A percentile compares a stretch with the other conserved stretches of the same genome.
Conservation (phyloP, 129 eudicot genomes). For the Kitagawia praeruptora region DNA sequence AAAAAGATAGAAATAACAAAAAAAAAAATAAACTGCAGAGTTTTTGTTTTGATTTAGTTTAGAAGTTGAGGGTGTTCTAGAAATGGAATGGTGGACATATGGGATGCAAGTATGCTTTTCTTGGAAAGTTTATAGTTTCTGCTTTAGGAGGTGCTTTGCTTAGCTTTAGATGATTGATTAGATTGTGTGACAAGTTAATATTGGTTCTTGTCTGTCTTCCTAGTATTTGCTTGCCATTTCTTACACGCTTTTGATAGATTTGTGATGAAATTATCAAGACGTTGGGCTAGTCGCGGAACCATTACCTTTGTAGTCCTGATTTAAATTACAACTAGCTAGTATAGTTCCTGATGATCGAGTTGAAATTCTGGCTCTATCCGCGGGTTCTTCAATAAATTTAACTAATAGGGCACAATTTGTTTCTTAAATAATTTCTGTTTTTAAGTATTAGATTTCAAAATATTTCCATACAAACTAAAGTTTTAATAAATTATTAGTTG, state of each 20-base stretch:
- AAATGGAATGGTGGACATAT: neutral
- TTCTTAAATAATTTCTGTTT: too few relatives aligned
- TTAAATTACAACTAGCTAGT: neutral
- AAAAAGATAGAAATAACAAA: neutral
- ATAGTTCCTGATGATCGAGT: neutral
- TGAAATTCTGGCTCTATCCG: too few relatives aligned
- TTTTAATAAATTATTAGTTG: too few relatives aligned
- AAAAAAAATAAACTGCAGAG: neutral
- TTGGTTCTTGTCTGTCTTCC: slow-evolving; percentile 6
- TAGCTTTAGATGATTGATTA: slow-evolving; percentile 1
- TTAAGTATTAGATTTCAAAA: too few relatives aligned
- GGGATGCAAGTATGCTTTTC: neutral
- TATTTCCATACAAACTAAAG: too few relatives aligned
- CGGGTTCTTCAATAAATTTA: too few relatives aligned
- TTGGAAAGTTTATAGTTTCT: neutral
- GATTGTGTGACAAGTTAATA: slow-evolving; percentile 1
- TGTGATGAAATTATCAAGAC: neutral
- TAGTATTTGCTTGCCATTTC: neutral
- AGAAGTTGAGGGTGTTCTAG: neutral
- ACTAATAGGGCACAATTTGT: too few relatives aligned
- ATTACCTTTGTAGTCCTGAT: too few relatives aligned
- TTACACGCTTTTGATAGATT: slow-evolving; percentile 1
- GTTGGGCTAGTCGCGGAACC: neutral
- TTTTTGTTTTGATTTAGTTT: neutral
- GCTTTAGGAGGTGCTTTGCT: slow-evolving; percentile 1